Percentiles rank a stretch among this genome's conserved stretches.
Conservation (phyloP, 1,284 basidiomycete genomes). For the Inonotus hispidus region DNA sequence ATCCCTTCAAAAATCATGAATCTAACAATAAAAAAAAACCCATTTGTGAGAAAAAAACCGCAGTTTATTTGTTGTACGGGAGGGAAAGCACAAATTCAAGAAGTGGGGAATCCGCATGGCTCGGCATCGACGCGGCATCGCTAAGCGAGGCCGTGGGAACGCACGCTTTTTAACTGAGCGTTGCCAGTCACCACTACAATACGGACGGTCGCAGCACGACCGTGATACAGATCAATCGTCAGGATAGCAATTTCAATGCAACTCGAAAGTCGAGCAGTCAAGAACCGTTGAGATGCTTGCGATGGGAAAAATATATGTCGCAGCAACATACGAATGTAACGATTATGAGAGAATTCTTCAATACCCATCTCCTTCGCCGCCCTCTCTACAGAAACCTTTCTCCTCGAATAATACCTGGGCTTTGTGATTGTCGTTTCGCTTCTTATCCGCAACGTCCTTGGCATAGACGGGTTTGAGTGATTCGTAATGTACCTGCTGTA, state of each 20-base stretch:
- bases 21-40: too few species aligned
- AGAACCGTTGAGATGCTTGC: not conserved
- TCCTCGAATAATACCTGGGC: constrained; percentile 72
- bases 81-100: too few species aligned
- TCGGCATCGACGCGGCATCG: too few species aligned
- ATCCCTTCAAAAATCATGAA: too few species aligned
- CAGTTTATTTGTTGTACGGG: too few species aligned
- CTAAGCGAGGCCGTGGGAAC: too few species aligned
- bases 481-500: constrained; percentile 71
- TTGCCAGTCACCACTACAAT: too few species aligned
- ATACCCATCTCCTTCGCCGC: constrained; percentile 88
- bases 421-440: constrained; percentile 64
- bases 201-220: not conserved
- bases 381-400: constrained; percentile 83
- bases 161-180: too few species aligned
- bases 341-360: not conserved
- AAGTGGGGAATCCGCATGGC: too few species aligned
- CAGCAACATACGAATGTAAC: not conserved
- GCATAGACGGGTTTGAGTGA: constrained; percentile 68
- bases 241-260: not conserved
- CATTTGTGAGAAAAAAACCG: too few species aligned
- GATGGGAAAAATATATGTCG: constrained; percentile 1
- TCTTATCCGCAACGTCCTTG: constrained; percentile 64
- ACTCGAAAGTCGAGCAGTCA: not conserved
- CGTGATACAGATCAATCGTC: not conserved